Evolutionary conservation across 768 basidiomycete genomes (phyloP), one percentile per base, ranked within the genome.

Genomic region (Galerina marginata): DNA sequence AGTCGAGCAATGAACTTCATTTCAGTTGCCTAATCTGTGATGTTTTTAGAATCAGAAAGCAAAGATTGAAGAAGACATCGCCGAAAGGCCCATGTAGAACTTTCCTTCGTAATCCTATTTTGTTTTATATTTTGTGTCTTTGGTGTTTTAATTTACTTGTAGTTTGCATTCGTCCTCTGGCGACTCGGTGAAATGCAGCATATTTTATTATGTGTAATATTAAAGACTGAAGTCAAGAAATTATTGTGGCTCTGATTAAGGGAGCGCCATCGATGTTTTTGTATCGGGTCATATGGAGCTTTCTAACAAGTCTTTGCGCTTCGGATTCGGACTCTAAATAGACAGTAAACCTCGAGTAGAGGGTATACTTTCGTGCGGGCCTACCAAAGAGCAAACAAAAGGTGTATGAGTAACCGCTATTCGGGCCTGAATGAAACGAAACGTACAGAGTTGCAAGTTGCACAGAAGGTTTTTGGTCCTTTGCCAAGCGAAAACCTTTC

Each of bases 251-350:
- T 40, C 64, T 58, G 45, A 75, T 58, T 23, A 66, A 15, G 36
- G 60, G 60, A 16, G 65, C 65, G 55, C 62, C 61, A 20, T 68
- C 63, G n/a, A 62, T 38, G 20, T 67, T 59, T 29, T 66, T 72
- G 59, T 76, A 84, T 38, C 75, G 73, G 1, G 83, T 86, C 79
- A 86, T 81, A 69, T 94, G 90, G 46, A 88, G 60, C 39, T 77
- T 71, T 51, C 89, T 85, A 16, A 86, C 87, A 25, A 93, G 73
- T 54, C 83, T 84, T 65, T 90, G 84, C 1, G 92, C 92, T 67
- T 93, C 89, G 9, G 89, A 79, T 15, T 79, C 74, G 0, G 85
- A 84, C 2, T 74, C 70, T 54, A 89, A 72, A 37, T 83, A 84
- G 26, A 93, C 77, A 9, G 87, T 63, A 63, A 83, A 85, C 48